These are phyloP conservation scores for Theobroma grandiflorum DNA, from an alignment of 441 rosid genomes.

Conservation along the genomic window DNA sequence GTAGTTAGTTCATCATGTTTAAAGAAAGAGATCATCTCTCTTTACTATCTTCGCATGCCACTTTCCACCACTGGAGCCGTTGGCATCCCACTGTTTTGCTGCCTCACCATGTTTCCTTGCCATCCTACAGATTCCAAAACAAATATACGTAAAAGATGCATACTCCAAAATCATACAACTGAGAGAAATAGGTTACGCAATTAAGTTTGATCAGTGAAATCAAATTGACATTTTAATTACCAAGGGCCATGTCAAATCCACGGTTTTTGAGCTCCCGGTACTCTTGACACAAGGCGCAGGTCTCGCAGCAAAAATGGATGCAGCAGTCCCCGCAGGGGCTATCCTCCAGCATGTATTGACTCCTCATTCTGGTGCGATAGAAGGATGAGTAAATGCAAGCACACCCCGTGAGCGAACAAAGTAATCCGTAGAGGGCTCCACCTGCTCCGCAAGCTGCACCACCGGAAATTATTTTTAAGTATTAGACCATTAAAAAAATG, in stretches of 20 bases:
- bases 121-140: constrained; percentile 48
- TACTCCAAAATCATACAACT: too few species aligned
- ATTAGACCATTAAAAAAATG: too few species aligned
- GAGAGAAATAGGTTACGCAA: too few species aligned
- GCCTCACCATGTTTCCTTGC: constrained; percentile 66
- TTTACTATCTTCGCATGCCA: constrained; percentile 51
- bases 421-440: constrained; percentile 50
- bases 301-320: constrained; percentile 55
- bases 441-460: constrained; percentile 50
- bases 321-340: constrained; percentile 53
- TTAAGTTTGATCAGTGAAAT: too few species aligned
- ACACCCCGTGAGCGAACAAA: constrained; percentile 40
- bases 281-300: constrained; percentile 60
- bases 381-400: constrained; percentile 53
- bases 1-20: too few species aligned
- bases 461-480: too few species aligned
- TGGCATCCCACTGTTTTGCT: constrained; percentile 35
- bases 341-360: constrained; percentile 42
- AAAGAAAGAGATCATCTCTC: neutral
- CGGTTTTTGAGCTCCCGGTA: constrained; percentile 57
- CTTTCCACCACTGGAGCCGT: constrained; percentile 45
- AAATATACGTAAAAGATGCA: too few species aligned
- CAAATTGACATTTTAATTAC: constrained; percentile 2
- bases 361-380: constrained; percentile 55
- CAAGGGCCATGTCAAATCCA: constrained; percentile 45